A percentile compares a stretch with the other conserved stretches of the same genome.
Evolutionary conservation across 345 rosid genomes (phyloP).

Genomic region (Carallia pectinifolia): DNA sequence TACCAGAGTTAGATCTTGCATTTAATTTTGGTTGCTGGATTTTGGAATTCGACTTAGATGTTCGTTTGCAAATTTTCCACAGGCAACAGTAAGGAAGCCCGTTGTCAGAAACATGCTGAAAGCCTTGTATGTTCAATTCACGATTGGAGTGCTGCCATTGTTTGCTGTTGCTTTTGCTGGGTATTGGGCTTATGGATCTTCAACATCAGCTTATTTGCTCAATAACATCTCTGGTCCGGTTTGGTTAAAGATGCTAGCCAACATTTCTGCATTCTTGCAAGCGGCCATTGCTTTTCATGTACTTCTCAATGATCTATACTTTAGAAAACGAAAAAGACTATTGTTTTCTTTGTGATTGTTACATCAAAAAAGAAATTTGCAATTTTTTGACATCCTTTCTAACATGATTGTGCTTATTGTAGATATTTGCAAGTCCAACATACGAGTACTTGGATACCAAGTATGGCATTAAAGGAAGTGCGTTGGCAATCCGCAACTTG

Average conservation of each 20-base stretch:
- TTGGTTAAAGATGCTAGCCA: slow-evolving; percentile 79
- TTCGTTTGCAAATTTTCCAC: slow-evolving; percentile 6
- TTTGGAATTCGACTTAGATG: not conserved
- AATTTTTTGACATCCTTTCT: not conserved
- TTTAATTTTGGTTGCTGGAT: not conserved
- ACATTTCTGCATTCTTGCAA: slow-evolving; percentile 75
- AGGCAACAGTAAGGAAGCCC: slow-evolving; percentile 85
- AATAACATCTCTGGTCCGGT: slow-evolving; percentile 67
- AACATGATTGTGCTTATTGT: not conserved
- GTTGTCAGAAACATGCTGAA: slow-evolving; percentile 80
- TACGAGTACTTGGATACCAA: slow-evolving; percentile 85
- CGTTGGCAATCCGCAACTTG: slow-evolving; percentile 50
- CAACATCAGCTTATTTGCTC: slow-evolving; percentile 65
- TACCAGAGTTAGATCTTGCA: not conserved
- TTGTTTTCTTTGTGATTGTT: no score
- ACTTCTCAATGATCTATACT: slow-evolving; percentile 8
- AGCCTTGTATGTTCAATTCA: slow-evolving; percentile 80
- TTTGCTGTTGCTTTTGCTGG: slow-evolving; percentile 68
- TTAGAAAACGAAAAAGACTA: not conserved
- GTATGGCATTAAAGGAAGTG: slow-evolving; percentile 70
- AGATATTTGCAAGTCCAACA: slow-evolving; percentile 94
- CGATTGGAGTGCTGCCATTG: slow-evolving; percentile 67
- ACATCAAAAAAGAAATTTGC: no score
- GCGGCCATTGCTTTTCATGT: slow-evolving; percentile 81
- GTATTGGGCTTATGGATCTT: slow-evolving; percentile 94